Base-by-base conservation (phyloP, 441 rosid species). In the Biscutella laevigata region DNA sequence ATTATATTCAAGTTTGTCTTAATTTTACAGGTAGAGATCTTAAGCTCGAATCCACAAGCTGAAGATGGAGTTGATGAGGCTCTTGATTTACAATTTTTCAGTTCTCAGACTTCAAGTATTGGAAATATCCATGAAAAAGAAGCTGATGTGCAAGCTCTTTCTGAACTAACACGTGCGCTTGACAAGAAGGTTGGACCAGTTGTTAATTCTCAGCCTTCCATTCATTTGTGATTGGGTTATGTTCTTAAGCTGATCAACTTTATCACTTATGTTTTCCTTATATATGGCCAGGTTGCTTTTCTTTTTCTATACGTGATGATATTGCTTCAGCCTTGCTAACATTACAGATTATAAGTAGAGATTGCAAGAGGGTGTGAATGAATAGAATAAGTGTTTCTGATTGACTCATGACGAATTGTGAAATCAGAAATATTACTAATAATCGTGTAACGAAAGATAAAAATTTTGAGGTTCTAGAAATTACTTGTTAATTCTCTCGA, bases 111-210 rank as follows among this genome's bases (percentile, higher is more conserved):
- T 61, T 60, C 72, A 66, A 58, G 60, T 52, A 48, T 37, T 28
- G 72, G 61, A 17, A 76, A 74, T 66, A 47, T 57, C 24, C 86
- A 79, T 56, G 79, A 76, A 2, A 74, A 76, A 65, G 80, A 79
- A 74, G 86, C 83, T 61, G 89, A 82, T 67, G 73, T 77, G 33
- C 76, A 66, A 59, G 86, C 83, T 56, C 83, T 79, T 62, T 74
- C 77, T 72, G 79, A 77, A 51, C 69, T 82, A 53, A 71, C 82
- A 26, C 78, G 74, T 69, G 81, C 71, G 24, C 74, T 79, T 59
- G 80, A 79, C 41, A 77, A 77, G 63, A 80, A 77, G 86, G 89
- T 82, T 55, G 0, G 33, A 24, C 46, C 19, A 40, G 41, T 57
- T 58, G 10, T 54, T 33, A 7, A 52, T 60, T 38, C 13, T 47